Evolutionary conservation across 257 asterid species (phyloP), one percentile per base, ranked within the genome.

Genomic region (Plantago ovata): DNA sequence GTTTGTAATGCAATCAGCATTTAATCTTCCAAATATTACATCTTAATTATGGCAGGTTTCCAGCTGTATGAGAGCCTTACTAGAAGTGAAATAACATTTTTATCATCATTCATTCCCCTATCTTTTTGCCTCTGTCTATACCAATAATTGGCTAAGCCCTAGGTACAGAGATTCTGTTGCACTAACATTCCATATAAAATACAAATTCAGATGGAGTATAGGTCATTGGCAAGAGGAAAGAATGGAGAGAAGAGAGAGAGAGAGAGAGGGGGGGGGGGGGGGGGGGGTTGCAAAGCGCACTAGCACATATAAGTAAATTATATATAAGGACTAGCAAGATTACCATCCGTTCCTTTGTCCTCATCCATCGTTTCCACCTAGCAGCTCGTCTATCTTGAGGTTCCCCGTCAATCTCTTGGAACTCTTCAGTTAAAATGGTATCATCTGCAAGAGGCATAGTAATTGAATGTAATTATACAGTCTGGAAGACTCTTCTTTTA

Each of bases 291-390:
- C n/a, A n/a, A n/a, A n/a, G n/a, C n/a, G n/a, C n/a, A 51, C 2
- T 14, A 51, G 43, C 20, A 47, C 45, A 59, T 47, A 58, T 21
- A 45, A 43, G 6, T 33, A 47, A 13, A 55, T 13, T 36, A 41
- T 40, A 33, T 20, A 15, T 14, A 7, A 55, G 32, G 21, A n/a
- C 36, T 44, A 47, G 21, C 36, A 10, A 56, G 64, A 83, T 64
- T 70, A 92, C 98, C 95, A 92, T 80, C 68, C 96, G 94, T 43
- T 66, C 84, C 63, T 84, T 85, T 53, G 67, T 84, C 72, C 80
- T 80, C 74, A 76, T 71, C 67, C 80, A 74, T 45, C 85, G 84
- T 43, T 68, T 82, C 45, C 77, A 72, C 78, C 98, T 79, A 51
- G 95, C 89, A 66, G 68, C 74, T 67, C 98, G 77, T 69, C 96